Evolutionary conservation across 176 grass and related monocot genomes (phyloP).

Genomic region (Oryza meyeriana): DNA sequence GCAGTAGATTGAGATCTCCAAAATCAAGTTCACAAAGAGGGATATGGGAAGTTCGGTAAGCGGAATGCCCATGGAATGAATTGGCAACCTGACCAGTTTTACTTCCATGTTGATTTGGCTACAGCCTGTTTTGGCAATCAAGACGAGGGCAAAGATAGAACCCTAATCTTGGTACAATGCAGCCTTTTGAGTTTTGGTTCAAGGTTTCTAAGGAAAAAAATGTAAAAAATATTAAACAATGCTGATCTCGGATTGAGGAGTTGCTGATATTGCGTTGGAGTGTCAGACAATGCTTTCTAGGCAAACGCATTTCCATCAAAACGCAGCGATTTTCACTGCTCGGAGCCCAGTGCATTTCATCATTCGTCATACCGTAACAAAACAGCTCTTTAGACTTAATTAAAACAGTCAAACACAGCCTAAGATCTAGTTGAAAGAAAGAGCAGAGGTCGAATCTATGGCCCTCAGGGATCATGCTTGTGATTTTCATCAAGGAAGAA

Average conservation of each 20-base stretch:
- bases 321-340: constrained; percentile 44
- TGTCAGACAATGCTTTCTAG: constrained; percentile 96
- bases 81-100: constrained; percentile 56
- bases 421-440: not conserved
- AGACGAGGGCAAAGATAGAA: constrained; percentile 21
- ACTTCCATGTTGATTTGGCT: constrained; percentile 48
- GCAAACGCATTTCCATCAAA: constrained; percentile 84
- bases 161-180: constrained; percentile 54
- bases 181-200: not conserved
- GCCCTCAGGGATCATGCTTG: constrained; percentile 79
- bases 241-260: not conserved
- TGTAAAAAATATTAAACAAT: not conserved
- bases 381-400: not conserved
- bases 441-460: not conserved
- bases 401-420: not conserved
- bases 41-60: constrained; percentile 54
- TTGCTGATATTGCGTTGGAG: not conserved
- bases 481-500: constrained; percentile 64
- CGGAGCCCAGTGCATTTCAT: constrained; percentile 97
- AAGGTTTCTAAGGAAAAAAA: not conserved
- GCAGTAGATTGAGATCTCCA: not conserved
- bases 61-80: constrained; percentile 25
- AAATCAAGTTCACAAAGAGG: not conserved
- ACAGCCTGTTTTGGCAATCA: constrained; percentile 48
- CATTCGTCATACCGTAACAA: constrained; percentile 24